Evolutionary conservation across 2,329 filamentous ascomycete species (phyloP), one percentile per base, ranked within the genome.

Genomic region (Neopestalotiopsis sp.): DNA sequence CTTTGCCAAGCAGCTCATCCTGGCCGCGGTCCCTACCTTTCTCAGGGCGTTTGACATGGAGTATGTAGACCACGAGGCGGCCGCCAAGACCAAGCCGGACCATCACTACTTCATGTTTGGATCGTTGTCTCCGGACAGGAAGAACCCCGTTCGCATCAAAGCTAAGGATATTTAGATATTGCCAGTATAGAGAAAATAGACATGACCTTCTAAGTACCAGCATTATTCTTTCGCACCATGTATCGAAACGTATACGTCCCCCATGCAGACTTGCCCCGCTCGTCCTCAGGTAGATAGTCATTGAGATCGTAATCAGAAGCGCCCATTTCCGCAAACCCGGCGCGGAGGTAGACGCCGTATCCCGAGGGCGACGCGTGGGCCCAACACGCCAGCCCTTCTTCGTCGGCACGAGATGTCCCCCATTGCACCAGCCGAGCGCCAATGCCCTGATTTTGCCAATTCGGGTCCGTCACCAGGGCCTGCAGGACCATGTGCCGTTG

Each of bases 1-100:
- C 59, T 81, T 79, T 56, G 78, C 81, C 0, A 81, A 81, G 45
- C 74, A 76, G n/a, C 75, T 81, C 59, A 74, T 78, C 0, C 75
- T 81, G 45, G 70, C 76, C 1, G 73, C 73, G 0, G 71, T 78
- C 28, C 76, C 78, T 1, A 57, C 80, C 34, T 74, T 80, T 30
- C 70, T 81, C 9, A 71, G 71, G 0, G 75, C 72, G 17, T 80
- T 76, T 63, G 76, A 80, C 6, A 75, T 80, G 13, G 77, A 79
- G 32, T 67, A 78, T 28, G n/a, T 56, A 2, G 60, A 63, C n/a
- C 30, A 12, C 17, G 34, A 4, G 14, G 28, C 60, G 4, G 60
- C 60, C 1, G 24, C 17, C 24, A 20, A 24, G 9, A 32, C 24
- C 30, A 28, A 28, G 4, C 60, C 24, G 10, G 34, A 63, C 4